Percentiles rank a stretch among this genome's conserved stretches.
Conservation (phyloP, 495 filamentous ascomycete genomes). For the Hyaloscypha hepaticicola region DNA sequence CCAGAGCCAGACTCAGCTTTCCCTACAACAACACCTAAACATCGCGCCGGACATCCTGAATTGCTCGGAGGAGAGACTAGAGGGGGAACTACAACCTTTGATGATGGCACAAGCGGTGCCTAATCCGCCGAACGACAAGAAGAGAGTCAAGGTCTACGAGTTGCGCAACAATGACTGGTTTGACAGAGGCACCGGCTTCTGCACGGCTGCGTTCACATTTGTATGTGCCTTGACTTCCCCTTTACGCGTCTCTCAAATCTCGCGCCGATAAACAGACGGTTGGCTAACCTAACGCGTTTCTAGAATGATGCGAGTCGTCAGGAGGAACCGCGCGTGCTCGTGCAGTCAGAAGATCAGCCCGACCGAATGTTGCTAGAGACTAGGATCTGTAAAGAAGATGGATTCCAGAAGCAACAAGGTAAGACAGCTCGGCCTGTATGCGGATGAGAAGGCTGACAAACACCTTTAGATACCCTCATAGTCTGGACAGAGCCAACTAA, state of each 20-base stretch:
- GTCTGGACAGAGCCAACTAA: constrained; percentile 88
- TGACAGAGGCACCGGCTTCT: constrained; percentile 95
- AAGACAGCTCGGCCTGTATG: constrained; percentile 45
- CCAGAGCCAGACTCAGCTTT: constrained; percentile 27
- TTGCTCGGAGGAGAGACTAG: constrained; percentile 24
- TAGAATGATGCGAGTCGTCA: constrained; percentile 27
- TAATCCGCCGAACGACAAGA: constrained; percentile 78
- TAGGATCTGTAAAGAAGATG: constrained; percentile 89
- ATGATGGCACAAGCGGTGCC: constrained; percentile 86
- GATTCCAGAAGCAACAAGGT: constrained; percentile 99
- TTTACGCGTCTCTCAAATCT: not conserved
- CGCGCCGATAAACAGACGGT: not conserved
- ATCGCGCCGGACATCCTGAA: constrained; percentile 27
- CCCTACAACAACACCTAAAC: constrained; percentile 30
- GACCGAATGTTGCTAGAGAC: constrained; percentile 82
- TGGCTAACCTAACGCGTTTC: constrained; percentile 33
- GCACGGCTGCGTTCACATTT: constrained; percentile 67
- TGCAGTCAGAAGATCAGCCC: constrained; percentile 90
- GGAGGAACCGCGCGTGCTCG: constrained; percentile 84
- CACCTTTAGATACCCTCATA: constrained; percentile 77
- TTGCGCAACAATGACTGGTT: constrained; percentile 98
- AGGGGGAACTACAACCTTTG: constrained; percentile 42
- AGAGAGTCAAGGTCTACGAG: constrained; percentile 99
- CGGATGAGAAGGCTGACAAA: not conserved
- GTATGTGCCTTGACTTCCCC: constrained; percentile 53